Conservation (phyloP, 805 yeast genomes). For the Pichia phayaonensis region DNA sequence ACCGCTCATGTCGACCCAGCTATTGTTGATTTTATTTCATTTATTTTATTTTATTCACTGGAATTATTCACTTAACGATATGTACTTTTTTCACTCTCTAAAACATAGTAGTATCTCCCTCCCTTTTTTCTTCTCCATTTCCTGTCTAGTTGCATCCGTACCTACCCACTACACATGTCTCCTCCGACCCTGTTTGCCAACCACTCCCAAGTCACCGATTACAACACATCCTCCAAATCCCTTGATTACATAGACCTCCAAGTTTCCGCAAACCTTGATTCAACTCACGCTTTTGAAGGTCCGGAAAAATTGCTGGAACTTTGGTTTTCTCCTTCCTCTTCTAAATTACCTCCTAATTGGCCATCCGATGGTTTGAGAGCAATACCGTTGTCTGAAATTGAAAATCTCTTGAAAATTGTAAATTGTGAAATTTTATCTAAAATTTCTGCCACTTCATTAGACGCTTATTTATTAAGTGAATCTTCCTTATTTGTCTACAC, state of each 20-base stretch:
- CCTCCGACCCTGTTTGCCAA: not conserved
- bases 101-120: too few relatives aligned
- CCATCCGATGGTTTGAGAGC: conserved; percentile 45
- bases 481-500: conserved; percentile 85
- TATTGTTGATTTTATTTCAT: too few relatives aligned
- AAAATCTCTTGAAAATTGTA: conserved; percentile 66
- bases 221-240: not conserved
- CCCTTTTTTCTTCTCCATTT: too few relatives aligned
- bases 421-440: conserved; percentile 84
- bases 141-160: too few relatives aligned
- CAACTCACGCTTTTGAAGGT: conserved; percentile 92
- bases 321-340: conserved; percentile 63
- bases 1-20: not conserved
- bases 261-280: conserved; percentile 70
- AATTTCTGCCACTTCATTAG: conserved; percentile 56
- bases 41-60: not conserved
- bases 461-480: conserved; percentile 83
- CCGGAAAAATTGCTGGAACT: conserved; percentile 90
- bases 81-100: too few relatives aligned
- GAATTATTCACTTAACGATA: too few relatives aligned
- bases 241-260: conserved; percentile 60
- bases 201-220: not conserved
- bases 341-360: conserved; percentile 30
- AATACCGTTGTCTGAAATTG: conserved; percentile 64
- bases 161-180: not conserved